Evolutionary conservation across 306 rosid species (phyloP), one percentile per base, ranked within the genome.

Genomic region (Quercus agrifolia): DNA sequence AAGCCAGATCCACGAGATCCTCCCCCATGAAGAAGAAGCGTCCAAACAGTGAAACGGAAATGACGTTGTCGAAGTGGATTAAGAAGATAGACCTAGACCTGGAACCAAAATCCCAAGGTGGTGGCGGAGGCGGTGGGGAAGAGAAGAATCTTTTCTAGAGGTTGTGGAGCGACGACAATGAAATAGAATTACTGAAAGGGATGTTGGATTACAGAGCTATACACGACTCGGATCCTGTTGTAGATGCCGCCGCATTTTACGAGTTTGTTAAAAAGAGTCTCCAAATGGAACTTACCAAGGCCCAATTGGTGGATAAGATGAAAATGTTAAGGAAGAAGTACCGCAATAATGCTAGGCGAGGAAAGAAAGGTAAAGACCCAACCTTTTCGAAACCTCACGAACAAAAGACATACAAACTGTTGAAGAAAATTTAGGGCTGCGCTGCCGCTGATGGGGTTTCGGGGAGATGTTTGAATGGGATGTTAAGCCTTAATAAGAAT

Each of bases 281-380:
- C 0, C 84, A 86, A 2, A 75, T n/a, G 0, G 92, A 94, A 0
- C 84, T 81, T 1, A 52, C 83, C 0, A 78, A 54, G 38, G 18
- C 4, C 0, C 97, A 94, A 27, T n/a, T 92, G 70, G 41, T 52
- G 31, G 85, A 85, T 35, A 94, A 94, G 87, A 61, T 92, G 5
- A 76, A 90, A 0, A 76, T 87, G 64, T 4, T 94, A 84, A 92
- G 57, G 91, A 89, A 79, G 79, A 94, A 92, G 83, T 92, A 68
- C 9, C 54, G 46, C 59, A 78, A 62, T 23, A 77, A 46, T 61
- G 74, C 51, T 1, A 61, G 5, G 0, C 87, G 21, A 35, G 84
- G 49, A 25, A 85, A 89, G 62, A 86, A 84, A 55, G 88, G 86
- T 0, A 75, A 79, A 4, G 81, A 49, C 1, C 88, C 81, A 0